Conservation (phyloP, 768 basidiomycete species). For the Mycena pura region DNA sequence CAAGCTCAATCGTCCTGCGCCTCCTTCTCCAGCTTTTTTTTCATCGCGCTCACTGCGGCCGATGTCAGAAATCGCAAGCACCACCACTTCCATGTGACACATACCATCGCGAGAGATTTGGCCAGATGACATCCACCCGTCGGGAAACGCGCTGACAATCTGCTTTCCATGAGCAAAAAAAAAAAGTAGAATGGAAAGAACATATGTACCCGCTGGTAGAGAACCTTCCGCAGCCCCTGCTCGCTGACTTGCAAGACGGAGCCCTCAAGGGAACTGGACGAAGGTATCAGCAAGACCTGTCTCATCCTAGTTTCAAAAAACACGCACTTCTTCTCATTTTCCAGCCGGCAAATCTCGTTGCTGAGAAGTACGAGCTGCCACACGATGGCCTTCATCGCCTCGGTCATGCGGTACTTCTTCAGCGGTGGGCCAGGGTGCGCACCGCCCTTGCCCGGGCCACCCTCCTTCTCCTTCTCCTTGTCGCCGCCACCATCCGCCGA, state of each 20-base stretch:
- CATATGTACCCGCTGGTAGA: conserved; percentile 77
- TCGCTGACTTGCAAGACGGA: conserved; percentile 77
- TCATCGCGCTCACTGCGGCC: conserved; percentile 77
- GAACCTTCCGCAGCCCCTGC: conserved; percentile 77
- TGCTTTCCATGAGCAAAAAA: conserved; percentile 24
- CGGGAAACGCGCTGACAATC: conserved; percentile 83
- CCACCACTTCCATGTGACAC: no score
- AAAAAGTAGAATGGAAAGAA: not conserved
- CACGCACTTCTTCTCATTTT: conserved; percentile 54
- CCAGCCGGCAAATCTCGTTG: conserved; percentile 78
- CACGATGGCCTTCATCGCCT: conserved; percentile 77
- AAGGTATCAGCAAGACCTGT: not conserved
- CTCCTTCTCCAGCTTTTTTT: conserved; percentile 81
- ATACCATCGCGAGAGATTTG: conserved; percentile 87
- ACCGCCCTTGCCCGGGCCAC: conserved; percentile 31
- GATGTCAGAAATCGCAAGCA: not conserved
- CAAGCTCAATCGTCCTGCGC: conserved; percentile 50
- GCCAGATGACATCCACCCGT: conserved; percentile 86
- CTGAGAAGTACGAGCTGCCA: conserved; percentile 84
- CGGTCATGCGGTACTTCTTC: conserved; percentile 82
- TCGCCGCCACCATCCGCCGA: conserved; percentile 27
- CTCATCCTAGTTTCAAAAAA: not conserved
- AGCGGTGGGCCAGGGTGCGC: conserved; percentile 64
- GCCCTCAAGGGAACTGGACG: conserved; percentile 61
- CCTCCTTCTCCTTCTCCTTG: conserved; percentile 33